These are phyloP conservation scores for Blastobotrys muscicola DNA, from an alignment of 805 yeast genomes.

Conservation along the genomic window DNA sequence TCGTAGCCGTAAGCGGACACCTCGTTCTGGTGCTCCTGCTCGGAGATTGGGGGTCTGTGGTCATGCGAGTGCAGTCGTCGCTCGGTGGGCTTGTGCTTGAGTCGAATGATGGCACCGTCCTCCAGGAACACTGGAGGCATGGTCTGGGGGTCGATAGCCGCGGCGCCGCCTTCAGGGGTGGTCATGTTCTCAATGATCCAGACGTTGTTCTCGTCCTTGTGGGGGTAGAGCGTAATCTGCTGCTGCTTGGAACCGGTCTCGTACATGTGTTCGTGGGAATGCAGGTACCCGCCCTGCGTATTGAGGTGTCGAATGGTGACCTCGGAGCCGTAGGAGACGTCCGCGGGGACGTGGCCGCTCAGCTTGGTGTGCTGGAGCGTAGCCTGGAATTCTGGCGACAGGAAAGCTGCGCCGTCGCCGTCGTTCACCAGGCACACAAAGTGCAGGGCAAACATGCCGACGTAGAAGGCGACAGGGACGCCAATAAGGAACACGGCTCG, in stretches of 20 bases:
- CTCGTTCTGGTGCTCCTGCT: constrained; percentile 82
- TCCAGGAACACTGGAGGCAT: constrained; percentile 37
- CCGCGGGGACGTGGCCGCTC: constrained; percentile 43
- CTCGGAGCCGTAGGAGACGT: constrained; percentile 61
- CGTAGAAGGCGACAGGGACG: constrained; percentile 52
- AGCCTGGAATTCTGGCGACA: constrained; percentile 62
- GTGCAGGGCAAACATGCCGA: constrained; percentile 49
- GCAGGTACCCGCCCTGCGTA: constrained; percentile 68
- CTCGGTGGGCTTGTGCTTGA: constrained; percentile 64
- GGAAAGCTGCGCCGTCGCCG: constrained; percentile 52
- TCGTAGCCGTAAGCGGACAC: constrained; percentile 64
- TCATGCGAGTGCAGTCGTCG: constrained; percentile 63
- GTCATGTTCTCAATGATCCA: constrained; percentile 56
- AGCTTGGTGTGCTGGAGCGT: constrained; percentile 38
- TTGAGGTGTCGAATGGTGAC: constrained; percentile 62
- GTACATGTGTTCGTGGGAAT: constrained; percentile 61
- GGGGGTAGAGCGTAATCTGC: constrained; percentile 66
- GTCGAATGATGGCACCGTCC: constrained; percentile 48
- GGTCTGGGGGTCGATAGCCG: constrained; percentile 16
- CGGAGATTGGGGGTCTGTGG: constrained; percentile 77
- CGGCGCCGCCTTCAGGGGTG: constrained; percentile 17
- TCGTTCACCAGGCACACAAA: constrained; percentile 34
- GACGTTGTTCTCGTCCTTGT: constrained; percentile 55
- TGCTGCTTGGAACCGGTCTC: constrained; percentile 62
- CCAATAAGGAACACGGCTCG: constrained; percentile 37